A percentile compares a stretch with the other conserved stretches of the same genome.
phyloP scores from a whole-genome alignment of 495 filamentous ascomycete species.

The Penicillium bovifimosum region DNA sequence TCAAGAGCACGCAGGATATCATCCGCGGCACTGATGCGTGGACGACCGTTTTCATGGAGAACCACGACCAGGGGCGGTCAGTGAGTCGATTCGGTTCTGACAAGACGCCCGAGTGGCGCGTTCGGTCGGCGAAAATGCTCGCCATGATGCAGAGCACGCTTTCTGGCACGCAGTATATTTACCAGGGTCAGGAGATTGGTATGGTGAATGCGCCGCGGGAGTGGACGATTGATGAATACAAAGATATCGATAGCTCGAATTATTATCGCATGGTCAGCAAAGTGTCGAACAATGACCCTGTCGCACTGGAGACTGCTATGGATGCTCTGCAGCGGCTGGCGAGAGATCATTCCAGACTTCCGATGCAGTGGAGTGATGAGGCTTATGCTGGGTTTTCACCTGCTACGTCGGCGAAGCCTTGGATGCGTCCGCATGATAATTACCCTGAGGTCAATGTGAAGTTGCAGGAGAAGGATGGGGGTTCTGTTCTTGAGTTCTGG shows the following conservation, averaged over 20 bases:
- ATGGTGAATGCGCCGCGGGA: slow-evolving; percentile 57
- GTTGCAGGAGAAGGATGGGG: slow-evolving; percentile 33
- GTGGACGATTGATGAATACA: slow-evolving; percentile 57
- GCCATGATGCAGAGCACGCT: slow-evolving; percentile 47
- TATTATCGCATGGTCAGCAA: slow-evolving; percentile 40
- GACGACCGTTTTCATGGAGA: slow-evolving; percentile 42
- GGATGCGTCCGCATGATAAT: slow-evolving; percentile 55
- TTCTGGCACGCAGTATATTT: slow-evolving; percentile 48
- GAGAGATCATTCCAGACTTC: slow-evolving; percentile 56
- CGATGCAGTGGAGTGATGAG: slow-evolving; percentile 56
- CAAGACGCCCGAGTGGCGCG: slow-evolving; percentile 40
- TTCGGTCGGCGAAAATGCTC: slow-evolving; percentile 46
- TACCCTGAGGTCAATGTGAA: slow-evolving; percentile 48
- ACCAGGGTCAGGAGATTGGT: slow-evolving; percentile 60
- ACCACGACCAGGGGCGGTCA: slow-evolving; percentile 42
- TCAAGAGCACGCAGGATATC: slow-evolving; percentile 38
- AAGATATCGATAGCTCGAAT: slow-evolving; percentile 48
- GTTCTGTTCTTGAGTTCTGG: slow-evolving; percentile 45
- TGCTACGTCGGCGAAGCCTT: slow-evolving; percentile 35
- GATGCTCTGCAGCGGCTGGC: slow-evolving; percentile 42
- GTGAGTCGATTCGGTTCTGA: slow-evolving; percentile 43
- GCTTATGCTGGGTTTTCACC: slow-evolving; percentile 51
- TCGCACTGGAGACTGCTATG: slow-evolving; percentile 32
- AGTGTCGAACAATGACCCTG: slow-evolving; percentile 21
- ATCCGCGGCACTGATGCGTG: slow-evolving; percentile 47